phyloP scores from a whole-genome alignment of 2,329 filamentous ascomycete species.

The Pestalotiopsis sp. region DNA sequence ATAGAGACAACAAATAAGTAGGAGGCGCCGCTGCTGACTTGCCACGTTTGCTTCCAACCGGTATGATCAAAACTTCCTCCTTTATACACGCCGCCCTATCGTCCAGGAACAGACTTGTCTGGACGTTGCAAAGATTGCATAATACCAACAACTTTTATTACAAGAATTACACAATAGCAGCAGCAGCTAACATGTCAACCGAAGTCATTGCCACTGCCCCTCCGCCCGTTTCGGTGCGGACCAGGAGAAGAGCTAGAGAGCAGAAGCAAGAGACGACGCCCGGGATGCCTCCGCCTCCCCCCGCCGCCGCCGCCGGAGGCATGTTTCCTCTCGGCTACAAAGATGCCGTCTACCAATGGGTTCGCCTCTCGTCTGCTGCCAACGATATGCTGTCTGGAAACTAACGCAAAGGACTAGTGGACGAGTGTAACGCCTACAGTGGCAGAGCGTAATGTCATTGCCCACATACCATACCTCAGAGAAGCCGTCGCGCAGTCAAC shows the following conservation, averaged over 20 bases:
- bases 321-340: slow-evolving; percentile 90
- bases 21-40: slow-evolving; percentile 22
- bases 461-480: slow-evolving; percentile 80
- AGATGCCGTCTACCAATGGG: slow-evolving; percentile 90
- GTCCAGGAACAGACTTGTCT: slow-evolving; percentile 39
- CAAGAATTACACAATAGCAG: slow-evolving; percentile 8
- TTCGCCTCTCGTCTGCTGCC: slow-evolving; percentile 43
- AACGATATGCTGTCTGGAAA: not conserved
- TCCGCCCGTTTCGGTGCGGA: slow-evolving; percentile 37
- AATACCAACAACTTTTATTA: slow-evolving; percentile 14
- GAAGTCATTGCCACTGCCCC: slow-evolving; percentile 28
- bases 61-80: slow-evolving; percentile 45
- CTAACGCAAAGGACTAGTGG: slow-evolving; percentile 63
- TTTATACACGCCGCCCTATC: slow-evolving; percentile 38
- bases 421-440: slow-evolving; percentile 75
- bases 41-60: slow-evolving; percentile 28
- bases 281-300: slow-evolving; percentile 32
- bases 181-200: slow-evolving; percentile 22
- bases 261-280: slow-evolving; percentile 24
- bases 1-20: slow-evolving; percentile 18
- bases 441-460: slow-evolving; percentile 86
- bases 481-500: slow-evolving; percentile 62
- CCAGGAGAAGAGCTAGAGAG: slow-evolving; percentile 45
- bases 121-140: slow-evolving; percentile 27
- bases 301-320: slow-evolving; percentile 20